A percentile compares a stretch with the other conserved stretches of the same genome.
Evolutionary conservation across 257 asterid genomes (phyloP).

Genomic region (Solanum tacnaense): DNA sequence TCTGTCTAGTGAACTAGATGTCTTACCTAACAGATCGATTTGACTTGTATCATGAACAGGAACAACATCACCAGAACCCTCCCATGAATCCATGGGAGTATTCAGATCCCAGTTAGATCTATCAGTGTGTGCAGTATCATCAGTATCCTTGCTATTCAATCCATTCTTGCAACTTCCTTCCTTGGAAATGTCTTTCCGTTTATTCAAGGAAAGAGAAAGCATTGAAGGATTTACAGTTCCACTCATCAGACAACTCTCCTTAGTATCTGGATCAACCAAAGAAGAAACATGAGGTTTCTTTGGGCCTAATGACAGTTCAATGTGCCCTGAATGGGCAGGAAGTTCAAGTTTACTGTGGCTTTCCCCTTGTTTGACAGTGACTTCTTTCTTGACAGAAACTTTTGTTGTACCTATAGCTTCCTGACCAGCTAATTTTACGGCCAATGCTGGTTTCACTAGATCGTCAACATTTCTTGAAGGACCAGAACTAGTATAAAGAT

Average conservation of each 20-base stretch:
- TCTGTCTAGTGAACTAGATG: conserved; percentile 3
- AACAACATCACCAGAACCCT: conserved; percentile 27
- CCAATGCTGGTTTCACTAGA: conserved; percentile 4
- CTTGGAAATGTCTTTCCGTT: conserved; percentile 13
- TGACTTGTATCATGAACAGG: conserved; percentile 11
- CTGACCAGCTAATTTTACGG: conserved; percentile 13
- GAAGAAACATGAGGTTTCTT: conserved; percentile 17
- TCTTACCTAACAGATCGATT: conserved; percentile 13
- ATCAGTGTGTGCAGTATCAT: conserved; percentile 13
- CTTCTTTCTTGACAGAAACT: conserved; percentile 28
- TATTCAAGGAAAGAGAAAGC: conserved; percentile 29
- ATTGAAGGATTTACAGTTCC: conserved; percentile 37
- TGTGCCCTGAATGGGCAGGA: conserved; percentile 17
- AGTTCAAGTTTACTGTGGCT: conserved; percentile 11
- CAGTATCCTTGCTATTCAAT: conserved; percentile 5
- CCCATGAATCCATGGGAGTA: conserved; percentile 81
- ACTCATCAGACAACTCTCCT: conserved; percentile 6
- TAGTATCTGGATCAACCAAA: conserved; percentile 9
- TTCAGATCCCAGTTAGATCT: conserved; percentile 84
- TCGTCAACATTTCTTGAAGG: conserved; percentile 10
- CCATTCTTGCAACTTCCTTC: conserved; percentile 12
- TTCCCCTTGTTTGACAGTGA: conserved; percentile 20
- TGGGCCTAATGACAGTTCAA: conserved; percentile 34
- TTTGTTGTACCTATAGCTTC: conserved; percentile 9
- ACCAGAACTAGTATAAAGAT: conserved; percentile 9